Percentiles rank a stretch among this genome's conserved stretches.
Evolutionary conservation across 192 early-diverging fungal genomes (phyloP).

Genomic region (Coemansia sp.): DNA sequence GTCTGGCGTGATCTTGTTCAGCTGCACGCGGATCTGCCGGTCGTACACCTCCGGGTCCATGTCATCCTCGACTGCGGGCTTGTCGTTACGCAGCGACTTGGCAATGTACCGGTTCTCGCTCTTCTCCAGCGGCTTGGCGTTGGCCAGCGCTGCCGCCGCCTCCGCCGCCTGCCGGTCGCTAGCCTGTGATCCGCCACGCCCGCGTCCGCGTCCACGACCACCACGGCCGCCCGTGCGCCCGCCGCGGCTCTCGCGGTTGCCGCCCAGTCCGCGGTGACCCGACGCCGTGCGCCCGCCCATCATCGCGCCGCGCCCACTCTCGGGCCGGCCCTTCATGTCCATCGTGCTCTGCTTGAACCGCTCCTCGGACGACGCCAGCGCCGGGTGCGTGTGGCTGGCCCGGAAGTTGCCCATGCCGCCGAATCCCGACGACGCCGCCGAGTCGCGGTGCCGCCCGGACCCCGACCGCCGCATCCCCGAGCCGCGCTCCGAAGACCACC

Average conservation of each 20-base stretch:
- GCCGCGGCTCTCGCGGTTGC: conserved; percentile 55
- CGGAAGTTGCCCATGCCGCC: conserved; percentile 53
- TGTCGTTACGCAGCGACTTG: conserved; percentile 23
- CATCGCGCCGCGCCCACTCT: conserved; percentile 25
- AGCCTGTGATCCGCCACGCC: conserved; percentile 47
- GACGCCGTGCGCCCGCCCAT: conserved; percentile 44
- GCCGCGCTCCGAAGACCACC: conserved; percentile 46
- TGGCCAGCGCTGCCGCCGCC: conserved; percentile 48
- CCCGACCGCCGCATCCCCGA: conserved; percentile 44
- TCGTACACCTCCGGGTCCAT: conserved; percentile 59
- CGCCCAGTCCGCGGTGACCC: conserved; percentile 47
- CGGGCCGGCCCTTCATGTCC: conserved; percentile 25
- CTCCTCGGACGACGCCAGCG: conserved; percentile 40
- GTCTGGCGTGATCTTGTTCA: conserved; percentile 97
- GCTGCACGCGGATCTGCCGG: conserved; percentile 79
- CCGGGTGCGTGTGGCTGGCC: conserved; percentile 13
- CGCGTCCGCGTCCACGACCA: conserved; percentile 56
- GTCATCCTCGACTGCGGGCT: conserved; percentile 50
- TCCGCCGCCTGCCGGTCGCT: background rate
- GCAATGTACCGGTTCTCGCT: conserved; percentile 77
- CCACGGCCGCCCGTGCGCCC: conserved; percentile 54
- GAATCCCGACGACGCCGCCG: conserved; percentile 21
- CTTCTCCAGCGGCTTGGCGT: conserved; percentile 75
- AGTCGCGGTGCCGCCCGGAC: conserved; percentile 29
- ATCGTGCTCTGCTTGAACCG: conserved; percentile 45